phyloP scores from a whole-genome alignment of 208 protist species.

The Lotmaria passim region DNA sequence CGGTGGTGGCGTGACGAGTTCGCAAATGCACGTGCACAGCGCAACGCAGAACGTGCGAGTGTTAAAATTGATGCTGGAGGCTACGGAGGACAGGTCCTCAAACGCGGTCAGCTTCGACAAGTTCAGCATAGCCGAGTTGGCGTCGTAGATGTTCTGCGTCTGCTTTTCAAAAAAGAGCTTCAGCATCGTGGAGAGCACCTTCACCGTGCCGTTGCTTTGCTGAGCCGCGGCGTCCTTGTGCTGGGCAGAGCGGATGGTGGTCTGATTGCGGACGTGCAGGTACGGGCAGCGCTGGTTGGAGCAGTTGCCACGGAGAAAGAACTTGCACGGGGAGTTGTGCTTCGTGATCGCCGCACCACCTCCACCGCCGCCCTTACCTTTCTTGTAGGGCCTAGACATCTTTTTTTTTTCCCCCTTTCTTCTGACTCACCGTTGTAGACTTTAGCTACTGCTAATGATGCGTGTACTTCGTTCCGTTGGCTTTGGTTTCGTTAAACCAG shows the following conservation, averaged over 20 bases:
- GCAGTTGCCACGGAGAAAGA: constrained; percentile 73
- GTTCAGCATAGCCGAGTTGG: constrained; percentile 55
- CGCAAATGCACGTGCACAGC: constrained; percentile 71
- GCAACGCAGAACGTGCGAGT: constrained; percentile 79
- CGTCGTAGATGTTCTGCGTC: constrained; percentile 61
- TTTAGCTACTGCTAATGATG: no score
- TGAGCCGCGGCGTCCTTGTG: constrained; percentile 18
- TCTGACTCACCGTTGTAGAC: not conserved
- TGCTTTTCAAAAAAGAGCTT: constrained; percentile 92
- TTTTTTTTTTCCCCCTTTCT: not conserved
- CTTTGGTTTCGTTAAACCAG: not conserved
- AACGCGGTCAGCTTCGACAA: constrained; percentile 54
- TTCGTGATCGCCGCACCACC: constrained; percentile 21
- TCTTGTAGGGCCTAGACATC: constrained; percentile 72
- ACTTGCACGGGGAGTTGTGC: constrained; percentile 61
- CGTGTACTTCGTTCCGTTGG: no score
- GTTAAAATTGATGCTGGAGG: constrained; percentile 84
- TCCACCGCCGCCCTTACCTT: constrained; percentile 44
- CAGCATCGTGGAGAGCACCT: constrained; percentile 79
- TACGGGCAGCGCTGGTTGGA: constrained; percentile 76
- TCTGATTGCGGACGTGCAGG: constrained; percentile 68
- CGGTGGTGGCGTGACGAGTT: constrained; percentile 70
- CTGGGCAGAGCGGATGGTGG: constrained; percentile 19
- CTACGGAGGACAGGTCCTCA: constrained; percentile 62
- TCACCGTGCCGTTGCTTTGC: constrained; percentile 23